phyloP scores from a whole-genome alignment of 2,329 filamentous ascomycete genomes.

The Penicillium sp. region DNA sequence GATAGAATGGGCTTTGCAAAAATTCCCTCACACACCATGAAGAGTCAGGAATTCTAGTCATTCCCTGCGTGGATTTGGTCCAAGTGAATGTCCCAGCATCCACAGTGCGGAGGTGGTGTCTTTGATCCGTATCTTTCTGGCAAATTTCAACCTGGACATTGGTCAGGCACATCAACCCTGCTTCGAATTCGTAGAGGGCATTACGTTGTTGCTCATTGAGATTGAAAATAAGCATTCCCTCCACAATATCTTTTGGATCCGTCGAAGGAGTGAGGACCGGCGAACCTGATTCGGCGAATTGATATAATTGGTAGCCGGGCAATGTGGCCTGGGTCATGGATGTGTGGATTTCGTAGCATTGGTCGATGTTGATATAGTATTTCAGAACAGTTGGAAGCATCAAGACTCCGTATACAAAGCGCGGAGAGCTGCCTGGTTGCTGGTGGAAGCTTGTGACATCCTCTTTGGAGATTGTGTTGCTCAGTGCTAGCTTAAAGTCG shows the following conservation, averaged over 20 bases:
- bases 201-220: neutral
- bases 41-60: neutral
- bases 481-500: slow-evolving; percentile 26
- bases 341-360: slow-evolving; percentile 16
- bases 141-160: neutral
- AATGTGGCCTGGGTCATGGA: slow-evolving; percentile 32
- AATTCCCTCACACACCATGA: neutral
- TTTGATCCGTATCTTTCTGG: neutral
- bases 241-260: neutral
- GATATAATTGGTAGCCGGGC: slow-evolving; percentile 23
- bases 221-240: neutral
- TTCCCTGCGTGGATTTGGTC: neutral
- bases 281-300: neutral
- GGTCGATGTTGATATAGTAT: slow-evolving; percentile 22
- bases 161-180: neutral
- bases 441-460: slow-evolving; percentile 20
- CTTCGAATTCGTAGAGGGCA: neutral
- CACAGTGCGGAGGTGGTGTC: neutral
- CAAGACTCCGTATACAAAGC: slow-evolving; percentile 31
- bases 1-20: neutral
- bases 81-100: slow-evolving; percentile 1
- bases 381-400: slow-evolving; percentile 35
- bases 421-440: slow-evolving; percentile 15
- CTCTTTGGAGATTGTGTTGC: slow-evolving; percentile 22
- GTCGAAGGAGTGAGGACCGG: neutral